Evolutionary conservation across 2,329 filamentous ascomycete species (phyloP), one percentile per base, ranked within the genome.

Genomic region (Aulographum hederae): DNA sequence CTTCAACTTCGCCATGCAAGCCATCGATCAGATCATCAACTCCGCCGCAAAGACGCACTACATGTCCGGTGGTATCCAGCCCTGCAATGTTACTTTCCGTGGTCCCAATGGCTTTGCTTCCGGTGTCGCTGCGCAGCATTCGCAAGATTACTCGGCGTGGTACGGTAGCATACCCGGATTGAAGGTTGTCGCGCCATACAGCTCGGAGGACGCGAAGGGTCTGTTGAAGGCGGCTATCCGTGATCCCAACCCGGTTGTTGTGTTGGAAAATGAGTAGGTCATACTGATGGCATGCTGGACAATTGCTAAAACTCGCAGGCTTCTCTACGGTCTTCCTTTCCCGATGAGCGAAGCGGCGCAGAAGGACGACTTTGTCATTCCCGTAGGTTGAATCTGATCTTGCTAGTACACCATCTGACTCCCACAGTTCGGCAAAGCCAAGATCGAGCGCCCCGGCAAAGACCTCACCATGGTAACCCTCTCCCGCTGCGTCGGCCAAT

Each of bases 1-100:
- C 51, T 95, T 93, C 74, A 98, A 98, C 73, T 95, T 95, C 56
- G 86, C 89, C 58, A 98, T 98, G 89, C 89, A 98, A 66, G 82
- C 89, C 54, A 98, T 98, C 59, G 89, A 98, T 58, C 89, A 98
- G 59, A 81, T 98, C 54, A 85, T 98, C 73, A 98, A 98, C 74
- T 95, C 86, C 31, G 89, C 68, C 46, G 89, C 84, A 52, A 98
- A 98, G 71, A 98, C 89, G 35, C 86, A 98, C 53, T 98, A 98
- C 69, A 98, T 98, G 89, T 95, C 89, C 41, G 89, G 89, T 49
- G 89, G 89, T 58, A 95, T 94, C 58, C 89, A 98, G 63, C 89
- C 89, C 48, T 98, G 89, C 66, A 95, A 95, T 67, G 86, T 98
- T 61, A 95, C 89, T 46, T 98, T 98, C 78, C 85, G 89, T 55